Evolutionary conservation across 768 basidiomycete genomes (phyloP).

Genomic region (Naganishia vishniacii): DNA sequence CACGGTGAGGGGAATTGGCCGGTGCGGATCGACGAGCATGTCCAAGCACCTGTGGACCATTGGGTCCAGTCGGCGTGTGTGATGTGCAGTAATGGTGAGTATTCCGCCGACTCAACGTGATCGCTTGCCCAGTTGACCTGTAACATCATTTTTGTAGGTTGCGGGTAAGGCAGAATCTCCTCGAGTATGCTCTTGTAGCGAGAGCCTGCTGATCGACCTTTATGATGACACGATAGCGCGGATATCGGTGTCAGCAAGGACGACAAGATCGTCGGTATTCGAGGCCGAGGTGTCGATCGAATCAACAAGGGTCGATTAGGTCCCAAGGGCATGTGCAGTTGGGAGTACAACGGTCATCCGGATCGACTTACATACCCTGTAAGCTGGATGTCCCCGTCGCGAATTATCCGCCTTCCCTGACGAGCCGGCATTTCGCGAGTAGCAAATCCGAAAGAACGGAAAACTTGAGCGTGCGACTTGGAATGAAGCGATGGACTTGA

Average conservation of each 20-base stretch:
- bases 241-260: slow-evolving; percentile 34
- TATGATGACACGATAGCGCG: slow-evolving; percentile 22
- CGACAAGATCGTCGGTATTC: slow-evolving; percentile 32
- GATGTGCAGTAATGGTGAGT: slow-evolving; percentile 22
- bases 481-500: slow-evolving; percentile 34
- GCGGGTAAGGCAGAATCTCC: neutral
- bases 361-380: slow-evolving; percentile 32
- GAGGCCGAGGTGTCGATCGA: slow-evolving; percentile 29
- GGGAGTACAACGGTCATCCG: slow-evolving; percentile 26
- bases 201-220: slow-evolving; percentile 6
- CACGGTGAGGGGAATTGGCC: slow-evolving; percentile 28
- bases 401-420: neutral
- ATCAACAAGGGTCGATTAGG: slow-evolving; percentile 36
- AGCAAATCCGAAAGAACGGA: slow-evolving; percentile 34
- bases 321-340: slow-evolving; percentile 34
- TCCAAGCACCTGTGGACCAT: slow-evolving; percentile 19
- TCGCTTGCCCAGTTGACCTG: neutral
- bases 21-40: slow-evolving; percentile 24
- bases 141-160: neutral
- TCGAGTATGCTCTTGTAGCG: neutral
- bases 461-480: slow-evolving; percentile 31
- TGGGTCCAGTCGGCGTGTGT: slow-evolving; percentile 28
- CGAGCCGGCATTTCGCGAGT: neutral
- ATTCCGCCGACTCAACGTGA: neutral
- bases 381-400: neutral